Percentiles rank a stretch among this genome's conserved stretches.
phyloP scores from a whole-genome alignment of 345 rosid genomes.

The Theobroma cacao region DNA sequence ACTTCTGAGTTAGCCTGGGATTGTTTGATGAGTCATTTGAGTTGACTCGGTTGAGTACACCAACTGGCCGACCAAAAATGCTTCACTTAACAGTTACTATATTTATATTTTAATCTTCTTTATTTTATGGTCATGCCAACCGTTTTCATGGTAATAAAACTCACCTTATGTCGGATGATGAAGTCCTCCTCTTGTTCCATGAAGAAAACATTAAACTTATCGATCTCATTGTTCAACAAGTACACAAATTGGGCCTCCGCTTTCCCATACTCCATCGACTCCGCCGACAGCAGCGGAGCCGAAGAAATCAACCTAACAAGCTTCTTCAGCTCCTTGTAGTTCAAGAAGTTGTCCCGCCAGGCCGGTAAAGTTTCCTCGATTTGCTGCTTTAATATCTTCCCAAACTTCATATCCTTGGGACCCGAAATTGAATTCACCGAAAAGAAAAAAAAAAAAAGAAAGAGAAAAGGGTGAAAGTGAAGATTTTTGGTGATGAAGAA shows the following conservation, averaged over 20 bases:
- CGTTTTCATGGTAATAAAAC: background rate
- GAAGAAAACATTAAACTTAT: constrained; percentile 82
- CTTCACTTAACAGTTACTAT: too few relatives aligned
- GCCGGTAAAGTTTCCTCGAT: constrained; percentile 70
- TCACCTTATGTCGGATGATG: constrained; percentile 74
- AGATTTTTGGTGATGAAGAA: background rate
- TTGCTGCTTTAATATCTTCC: constrained; percentile 81
- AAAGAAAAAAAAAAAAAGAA: background rate
- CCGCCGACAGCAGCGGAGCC: constrained; percentile 20
- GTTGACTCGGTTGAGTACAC: constrained; percentile 6
- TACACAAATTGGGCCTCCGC: constrained; percentile 53
- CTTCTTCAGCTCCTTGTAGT: constrained; percentile 79
- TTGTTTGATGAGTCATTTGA: too few relatives aligned
- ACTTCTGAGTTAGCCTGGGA: too few relatives aligned
- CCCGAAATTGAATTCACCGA: background rate
- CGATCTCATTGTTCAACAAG: constrained; percentile 71
- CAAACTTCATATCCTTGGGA: constrained; percentile 59
- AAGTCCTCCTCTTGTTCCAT: constrained; percentile 91
- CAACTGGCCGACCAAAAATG: background rate
- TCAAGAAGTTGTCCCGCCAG: constrained; percentile 75
- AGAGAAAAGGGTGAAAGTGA: background rate
- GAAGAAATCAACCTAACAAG: constrained; percentile 52
- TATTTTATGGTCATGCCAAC: too few relatives aligned
- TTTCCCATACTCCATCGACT: constrained; percentile 23
- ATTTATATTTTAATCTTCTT: too few relatives aligned